Percentiles rank a stretch among this genome's conserved stretches.
Evolutionary conservation across 345 rosid species (phyloP).

Genomic region (Eucalyptus melliodora): DNA sequence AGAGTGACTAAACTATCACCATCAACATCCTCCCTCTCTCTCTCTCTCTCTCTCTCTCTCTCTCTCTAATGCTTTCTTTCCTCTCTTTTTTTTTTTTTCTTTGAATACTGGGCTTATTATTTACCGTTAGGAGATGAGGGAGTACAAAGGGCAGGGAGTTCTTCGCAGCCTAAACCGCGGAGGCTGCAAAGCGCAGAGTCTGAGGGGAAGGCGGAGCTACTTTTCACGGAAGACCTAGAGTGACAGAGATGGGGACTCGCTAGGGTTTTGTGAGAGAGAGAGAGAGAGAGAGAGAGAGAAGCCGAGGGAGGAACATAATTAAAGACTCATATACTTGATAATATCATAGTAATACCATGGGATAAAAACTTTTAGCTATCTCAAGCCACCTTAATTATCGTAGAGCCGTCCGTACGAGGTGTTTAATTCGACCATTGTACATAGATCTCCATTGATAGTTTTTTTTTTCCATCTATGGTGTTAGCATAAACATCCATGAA

Average conservation of each 20-base stretch:
- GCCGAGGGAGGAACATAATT: background rate
- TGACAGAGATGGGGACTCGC: background rate
- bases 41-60: background rate
- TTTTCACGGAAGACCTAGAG: background rate
- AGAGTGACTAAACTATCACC: constrained; percentile 4
- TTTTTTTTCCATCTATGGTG: background rate
- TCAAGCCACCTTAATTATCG: background rate
- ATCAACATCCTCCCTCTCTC: background rate
- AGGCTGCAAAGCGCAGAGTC: background rate
- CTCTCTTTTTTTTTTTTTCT: background rate
- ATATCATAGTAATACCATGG: background rate
- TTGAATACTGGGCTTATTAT: background rate
- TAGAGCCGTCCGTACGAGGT: background rate
- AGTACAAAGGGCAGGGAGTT: background rate
- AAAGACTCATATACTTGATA: background rate
- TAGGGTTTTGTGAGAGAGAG: background rate
- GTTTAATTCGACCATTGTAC: background rate
- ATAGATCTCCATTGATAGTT: background rate
- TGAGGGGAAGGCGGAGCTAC: background rate
- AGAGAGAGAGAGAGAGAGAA: background rate
- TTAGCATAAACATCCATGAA: background rate
- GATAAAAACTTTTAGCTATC: background rate
- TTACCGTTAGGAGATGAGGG: background rate
- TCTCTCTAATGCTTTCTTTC: background rate
- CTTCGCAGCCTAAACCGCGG: background rate